A percentile compares a stretch with the other conserved stretches of the same genome.
phyloP scores from a whole-genome alignment of 805 yeast genomes.

The Saturnispora zaruensis region DNA sequence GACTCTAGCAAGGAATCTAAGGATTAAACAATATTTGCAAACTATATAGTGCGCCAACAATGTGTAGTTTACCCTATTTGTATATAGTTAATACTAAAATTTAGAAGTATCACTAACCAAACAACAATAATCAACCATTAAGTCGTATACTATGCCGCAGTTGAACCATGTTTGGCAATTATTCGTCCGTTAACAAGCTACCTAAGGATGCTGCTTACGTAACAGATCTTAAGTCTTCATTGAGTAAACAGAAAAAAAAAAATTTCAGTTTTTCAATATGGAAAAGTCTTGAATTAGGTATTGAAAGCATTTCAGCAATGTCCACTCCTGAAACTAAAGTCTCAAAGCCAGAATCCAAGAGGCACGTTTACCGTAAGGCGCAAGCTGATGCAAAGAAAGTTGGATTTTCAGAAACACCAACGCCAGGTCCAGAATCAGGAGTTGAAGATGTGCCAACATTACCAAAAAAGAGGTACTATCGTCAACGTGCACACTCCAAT shows the following conservation, averaged over 20 bases:
- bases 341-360: conserved; percentile 5
- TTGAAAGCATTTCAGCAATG: not conserved
- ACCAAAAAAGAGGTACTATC: conserved; percentile 79
- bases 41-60: not conserved
- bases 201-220: not conserved
- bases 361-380: conserved; percentile 30
- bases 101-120: not conserved
- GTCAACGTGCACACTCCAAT: conserved; percentile 97
- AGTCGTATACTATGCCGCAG: not conserved
- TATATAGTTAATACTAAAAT: not conserved
- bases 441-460: conserved; percentile 29
- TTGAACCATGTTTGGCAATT: not conserved
- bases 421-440: conserved; percentile 11
- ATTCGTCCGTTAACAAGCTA: not conserved
- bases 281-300: not conserved
- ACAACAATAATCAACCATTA: not conserved
- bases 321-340: conserved; percentile 5
- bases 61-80: not conserved
- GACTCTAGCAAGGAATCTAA: not conserved
- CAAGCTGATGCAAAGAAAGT: conserved; percentile 41
- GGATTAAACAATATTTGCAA: not conserved
- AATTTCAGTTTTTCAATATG: not conserved
- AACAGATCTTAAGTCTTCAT: too few species aligned
- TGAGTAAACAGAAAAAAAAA: not conserved
- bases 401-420: conserved; percentile 30